Conservation (phyloP, 306 rosid genomes). For the Pterocarpus macrocarpus region DNA sequence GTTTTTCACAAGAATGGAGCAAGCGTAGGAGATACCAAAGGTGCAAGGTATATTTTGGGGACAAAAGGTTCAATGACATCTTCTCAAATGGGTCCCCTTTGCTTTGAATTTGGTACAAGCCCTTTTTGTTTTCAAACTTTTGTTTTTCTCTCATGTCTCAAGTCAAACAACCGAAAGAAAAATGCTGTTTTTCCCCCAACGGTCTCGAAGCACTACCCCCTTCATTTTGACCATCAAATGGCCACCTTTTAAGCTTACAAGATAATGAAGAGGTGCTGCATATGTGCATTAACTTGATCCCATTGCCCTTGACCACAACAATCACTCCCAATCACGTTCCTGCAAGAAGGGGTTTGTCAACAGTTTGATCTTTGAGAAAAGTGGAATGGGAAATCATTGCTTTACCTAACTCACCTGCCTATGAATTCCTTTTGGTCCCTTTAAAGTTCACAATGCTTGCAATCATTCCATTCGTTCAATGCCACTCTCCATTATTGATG, state of each 20-base stretch:
- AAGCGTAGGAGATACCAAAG: conserved; percentile 23
- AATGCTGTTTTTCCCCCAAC: conserved; percentile 43
- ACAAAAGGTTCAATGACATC: conserved; percentile 40
- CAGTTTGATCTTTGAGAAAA: conserved; percentile 16
- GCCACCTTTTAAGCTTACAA: conserved; percentile 18
- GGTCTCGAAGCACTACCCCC: conserved; percentile 47
- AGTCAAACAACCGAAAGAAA: conserved; percentile 55
- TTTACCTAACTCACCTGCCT: conserved; percentile 54
- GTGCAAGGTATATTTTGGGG: conserved; percentile 25
- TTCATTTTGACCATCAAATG: conserved; percentile 55
- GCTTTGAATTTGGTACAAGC: conserved; percentile 51
- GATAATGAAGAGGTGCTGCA: conserved; percentile 14
- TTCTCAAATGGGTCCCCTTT: conserved; percentile 44
- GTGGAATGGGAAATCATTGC: conserved; percentile 44
- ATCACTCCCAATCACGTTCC: conserved; percentile 39
- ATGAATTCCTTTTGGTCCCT: conserved; percentile 33
- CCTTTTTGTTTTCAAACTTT: conserved; percentile 42
- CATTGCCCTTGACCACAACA: conserved; percentile 44
- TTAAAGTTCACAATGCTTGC: conserved; percentile 6
- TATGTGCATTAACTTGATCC: conserved; percentile 28
- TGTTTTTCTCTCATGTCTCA: conserved; percentile 36
- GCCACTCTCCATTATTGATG: conserved; percentile 30
- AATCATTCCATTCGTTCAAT: conserved; percentile 23
- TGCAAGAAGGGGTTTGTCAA: conserved; percentile 8
- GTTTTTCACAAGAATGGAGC: conserved; percentile 24